Base-by-base conservation (phyloP, 768 basidiomycete genomes). In the Russula griseocarnosa region DNA sequence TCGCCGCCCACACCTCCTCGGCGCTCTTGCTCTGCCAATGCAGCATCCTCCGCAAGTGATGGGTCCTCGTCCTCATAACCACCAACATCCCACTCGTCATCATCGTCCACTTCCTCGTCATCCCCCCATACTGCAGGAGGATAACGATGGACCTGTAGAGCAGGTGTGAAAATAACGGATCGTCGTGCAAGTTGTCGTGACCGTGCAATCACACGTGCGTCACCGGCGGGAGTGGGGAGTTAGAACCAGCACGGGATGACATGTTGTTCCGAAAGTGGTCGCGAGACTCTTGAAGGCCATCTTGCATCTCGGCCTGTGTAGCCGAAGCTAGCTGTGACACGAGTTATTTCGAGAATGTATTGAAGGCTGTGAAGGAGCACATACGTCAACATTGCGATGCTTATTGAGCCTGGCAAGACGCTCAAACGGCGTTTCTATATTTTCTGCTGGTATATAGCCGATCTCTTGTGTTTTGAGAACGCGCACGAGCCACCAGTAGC, bases 401-500 rank as follows among this genome's bases (percentile, higher is more conserved):
- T 98, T 98, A 78, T 99, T 98, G 60, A 98, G 80, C 62, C 97
- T 79, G 0, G 97, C 97, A 7, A 98, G 83, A 40, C 97, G 83
- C 73, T 99, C 97, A 70, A 94, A 97, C 0, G 97, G 97, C 0
- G 97, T 99, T 74, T 99, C 97, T 69, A 99, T 98, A 74, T 98
- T 98, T 77, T 99, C 97, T 0, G 97, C 97, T 20, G 97, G 97
- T 55, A 99, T 98, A 74, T 99, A 99, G 0, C 97, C 97, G 18
- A 99, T 93, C 71, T 97, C 94, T 75, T 98, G 94, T 9, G 96
- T 98, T 78, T 98, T 98, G 67, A 99, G 86, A 10, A 99, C 97
- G 53, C 94, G 86, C 9, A 99, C 96, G 55, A 98, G 90, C 97
- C 97, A 98, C 97, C 97, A 98, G 77, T 99, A 99, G 76, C 92